A percentile compares a stretch with the other conserved stretches of the same genome.
Conservation (phyloP, 2,329 filamentous ascomycete species). For the Ophiosphaerella korrae region DNA sequence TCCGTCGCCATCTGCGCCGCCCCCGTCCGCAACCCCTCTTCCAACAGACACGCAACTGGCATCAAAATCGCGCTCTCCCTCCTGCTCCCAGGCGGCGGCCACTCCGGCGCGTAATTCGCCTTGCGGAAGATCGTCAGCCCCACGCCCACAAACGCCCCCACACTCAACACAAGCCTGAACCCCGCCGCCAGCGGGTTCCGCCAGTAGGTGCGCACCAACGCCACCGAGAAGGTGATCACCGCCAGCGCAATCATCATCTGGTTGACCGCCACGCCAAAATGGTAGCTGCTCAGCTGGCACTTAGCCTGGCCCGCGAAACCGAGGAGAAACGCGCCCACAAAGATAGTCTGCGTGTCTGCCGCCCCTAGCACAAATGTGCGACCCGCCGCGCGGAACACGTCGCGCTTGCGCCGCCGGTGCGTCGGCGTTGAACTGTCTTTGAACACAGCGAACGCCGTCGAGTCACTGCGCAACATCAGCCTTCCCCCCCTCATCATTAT, state of each 20-base stretch:
- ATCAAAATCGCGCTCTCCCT: constrained; percentile 4
- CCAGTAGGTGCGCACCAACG: constrained; percentile 4
- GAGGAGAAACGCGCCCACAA: constrained; percentile 4
- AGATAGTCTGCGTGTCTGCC: constrained; percentile 5
- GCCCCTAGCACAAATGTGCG: constrained; percentile 5
- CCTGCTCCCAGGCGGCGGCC: constrained; percentile 1
- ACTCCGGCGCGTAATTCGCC: constrained; percentile 3
- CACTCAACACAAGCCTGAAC: not conserved
- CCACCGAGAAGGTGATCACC: constrained; percentile 5
- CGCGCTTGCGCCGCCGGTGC: not conserved
- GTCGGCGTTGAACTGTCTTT: not conserved
- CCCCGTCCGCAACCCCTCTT: not conserved
- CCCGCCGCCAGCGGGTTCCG: constrained; percentile 2
- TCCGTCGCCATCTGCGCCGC: not conserved
- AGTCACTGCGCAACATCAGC: not conserved
- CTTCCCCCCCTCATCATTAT: not conserved
- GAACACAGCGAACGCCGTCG: not conserved
- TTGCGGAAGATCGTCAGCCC: constrained; percentile 5
- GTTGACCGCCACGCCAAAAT: constrained; percentile 4
- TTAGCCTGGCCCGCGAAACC: constrained; percentile 3
- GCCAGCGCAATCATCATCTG: constrained; percentile 6
- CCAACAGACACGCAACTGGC: constrained; percentile 3
- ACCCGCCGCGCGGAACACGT: constrained; percentile 1
- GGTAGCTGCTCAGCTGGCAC: constrained; percentile 4
- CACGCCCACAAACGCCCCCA: constrained; percentile 2